phyloP scores from a whole-genome alignment of 495 filamentous ascomycete genomes.

The Neurospora terricola region DNA sequence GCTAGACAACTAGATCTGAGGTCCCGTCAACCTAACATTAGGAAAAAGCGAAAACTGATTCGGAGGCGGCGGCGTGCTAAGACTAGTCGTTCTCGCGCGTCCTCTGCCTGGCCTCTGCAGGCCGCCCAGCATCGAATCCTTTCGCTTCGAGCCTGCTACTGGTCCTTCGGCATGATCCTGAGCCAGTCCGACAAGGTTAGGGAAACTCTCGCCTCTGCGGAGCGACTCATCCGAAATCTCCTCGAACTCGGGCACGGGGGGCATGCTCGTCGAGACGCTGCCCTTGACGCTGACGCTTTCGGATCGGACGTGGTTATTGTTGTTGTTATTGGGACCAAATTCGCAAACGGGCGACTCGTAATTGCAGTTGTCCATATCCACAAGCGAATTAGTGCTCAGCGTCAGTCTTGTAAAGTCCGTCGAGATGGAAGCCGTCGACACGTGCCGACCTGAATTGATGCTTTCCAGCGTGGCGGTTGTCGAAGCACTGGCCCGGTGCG shows the following conservation, averaged over 20 bases:
- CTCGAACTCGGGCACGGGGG: constrained; percentile 22
- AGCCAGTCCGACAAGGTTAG: constrained; percentile 17
- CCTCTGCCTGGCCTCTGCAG: constrained; percentile 6
- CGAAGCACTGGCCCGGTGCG: constrained; percentile 30
- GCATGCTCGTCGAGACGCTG: constrained; percentile 8
- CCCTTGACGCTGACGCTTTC: constrained; percentile 12
- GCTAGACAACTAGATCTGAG: constrained; percentile 10
- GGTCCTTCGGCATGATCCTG: constrained; percentile 1
- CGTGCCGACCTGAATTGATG: constrained; percentile 24
- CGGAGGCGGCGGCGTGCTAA: constrained; percentile 29
- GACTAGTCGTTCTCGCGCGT: constrained; percentile 25
- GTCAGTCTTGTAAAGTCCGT: constrained; percentile 36
- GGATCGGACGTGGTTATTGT: constrained; percentile 2
- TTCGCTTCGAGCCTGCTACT: constrained; percentile 7
- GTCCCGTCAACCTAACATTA: constrained; percentile 12
- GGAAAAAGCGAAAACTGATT: constrained; percentile 34
- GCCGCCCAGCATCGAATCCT: constrained; percentile 14
- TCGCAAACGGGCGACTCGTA: not conserved
- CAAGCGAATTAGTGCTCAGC: constrained; percentile 30
- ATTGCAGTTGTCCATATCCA: constrained; percentile 17
- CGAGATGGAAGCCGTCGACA: constrained; percentile 31
- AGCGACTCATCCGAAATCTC: constrained; percentile 5
- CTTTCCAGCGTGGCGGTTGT: constrained; percentile 30
- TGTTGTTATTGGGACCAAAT: not conserved
- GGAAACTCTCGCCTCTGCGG: constrained; percentile 12